These are phyloP conservation scores for Coemansia pectinata DNA, from an alignment of 192 early-diverging fungal genomes.

Conservation along the genomic window DNA sequence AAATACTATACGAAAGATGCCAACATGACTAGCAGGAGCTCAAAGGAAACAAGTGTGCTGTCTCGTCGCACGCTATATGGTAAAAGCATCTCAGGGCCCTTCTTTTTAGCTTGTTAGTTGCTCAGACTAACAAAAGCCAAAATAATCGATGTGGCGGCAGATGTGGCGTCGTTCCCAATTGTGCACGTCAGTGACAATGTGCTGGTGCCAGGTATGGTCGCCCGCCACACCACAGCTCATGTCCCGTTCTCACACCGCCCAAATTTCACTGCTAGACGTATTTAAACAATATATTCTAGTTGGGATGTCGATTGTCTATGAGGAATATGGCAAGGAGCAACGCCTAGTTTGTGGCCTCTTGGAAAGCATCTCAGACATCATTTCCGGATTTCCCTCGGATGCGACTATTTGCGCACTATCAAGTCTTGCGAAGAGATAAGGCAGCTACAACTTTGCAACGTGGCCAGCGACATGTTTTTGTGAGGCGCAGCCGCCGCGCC, in stretches of 20 bases:
- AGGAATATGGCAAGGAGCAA: not conserved
- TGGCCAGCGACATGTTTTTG: not conserved
- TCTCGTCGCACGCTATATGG: not conserved
- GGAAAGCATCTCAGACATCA: not conserved
- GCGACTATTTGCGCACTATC: not conserved
- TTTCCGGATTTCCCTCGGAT: not conserved
- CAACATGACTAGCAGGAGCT: not conserved
- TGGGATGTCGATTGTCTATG: not conserved
- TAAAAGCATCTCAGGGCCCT: not conserved
- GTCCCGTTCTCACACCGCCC: not conserved
- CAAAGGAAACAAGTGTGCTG: not conserved
- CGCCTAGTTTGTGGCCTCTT: not conserved
- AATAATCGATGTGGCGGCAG: conserved; percentile 1
- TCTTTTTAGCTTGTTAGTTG: not conserved
- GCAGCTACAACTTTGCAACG: not conserved
- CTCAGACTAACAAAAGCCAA: not conserved
- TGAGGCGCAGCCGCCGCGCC: not conserved
- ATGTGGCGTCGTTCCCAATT: not conserved
- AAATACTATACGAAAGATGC: not conserved
- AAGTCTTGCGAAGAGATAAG: not conserved
- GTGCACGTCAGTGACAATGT: not conserved
- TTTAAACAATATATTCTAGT: not conserved
- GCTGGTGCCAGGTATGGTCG: not conserved
- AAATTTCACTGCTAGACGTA: not conserved
- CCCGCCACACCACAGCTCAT: not conserved